These are phyloP conservation scores for Talaromyces nanjingensis DNA, from an alignment of 495 filamentous ascomycete genomes.

Conservation along the genomic window DNA sequence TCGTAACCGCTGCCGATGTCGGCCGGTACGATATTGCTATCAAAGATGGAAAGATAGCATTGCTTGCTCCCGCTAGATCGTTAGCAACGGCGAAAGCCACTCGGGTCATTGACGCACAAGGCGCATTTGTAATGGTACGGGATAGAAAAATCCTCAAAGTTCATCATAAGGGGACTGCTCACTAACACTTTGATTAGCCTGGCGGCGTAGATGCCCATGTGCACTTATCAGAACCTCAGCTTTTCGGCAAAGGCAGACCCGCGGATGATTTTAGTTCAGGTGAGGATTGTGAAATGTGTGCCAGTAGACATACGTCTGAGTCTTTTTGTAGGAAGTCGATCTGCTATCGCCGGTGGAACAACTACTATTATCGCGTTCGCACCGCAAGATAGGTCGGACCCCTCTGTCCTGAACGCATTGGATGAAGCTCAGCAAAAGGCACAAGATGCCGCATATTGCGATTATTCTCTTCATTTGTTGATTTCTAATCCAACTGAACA, in stretches of 20 bases:
- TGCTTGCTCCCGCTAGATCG: conserved; percentile 30
- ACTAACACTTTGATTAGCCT: conserved; percentile 12
- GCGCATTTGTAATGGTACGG: conserved; percentile 21
- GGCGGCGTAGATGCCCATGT: conserved; percentile 41
- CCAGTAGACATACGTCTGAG: too few relatives aligned
- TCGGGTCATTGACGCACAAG: conserved; percentile 19
- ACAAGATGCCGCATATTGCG: conserved; percentile 42
- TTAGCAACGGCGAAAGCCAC: conserved; percentile 17
- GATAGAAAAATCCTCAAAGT: not conserved
- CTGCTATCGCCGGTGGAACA: conserved; percentile 52
- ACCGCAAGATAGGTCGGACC: conserved; percentile 41
- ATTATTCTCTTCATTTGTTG: conserved; percentile 57
- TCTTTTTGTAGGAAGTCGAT: conserved; percentile 28
- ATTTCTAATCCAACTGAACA: conserved; percentile 41
- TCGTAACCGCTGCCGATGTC: conserved; percentile 41
- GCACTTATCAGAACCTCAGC: conserved; percentile 34
- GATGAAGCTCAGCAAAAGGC: conserved; percentile 41
- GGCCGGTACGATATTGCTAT: conserved; percentile 43
- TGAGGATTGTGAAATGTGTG: too few relatives aligned
- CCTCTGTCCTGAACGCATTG: conserved; percentile 42
- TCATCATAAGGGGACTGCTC: not conserved
- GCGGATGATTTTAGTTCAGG: conserved; percentile 38
- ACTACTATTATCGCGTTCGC: conserved; percentile 56
- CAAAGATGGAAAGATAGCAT: conserved; percentile 43
- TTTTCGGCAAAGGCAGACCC: conserved; percentile 44